Evolutionary conservation across 305 asterid genomes (phyloP).

Genomic region (Withania somnifera): DNA sequence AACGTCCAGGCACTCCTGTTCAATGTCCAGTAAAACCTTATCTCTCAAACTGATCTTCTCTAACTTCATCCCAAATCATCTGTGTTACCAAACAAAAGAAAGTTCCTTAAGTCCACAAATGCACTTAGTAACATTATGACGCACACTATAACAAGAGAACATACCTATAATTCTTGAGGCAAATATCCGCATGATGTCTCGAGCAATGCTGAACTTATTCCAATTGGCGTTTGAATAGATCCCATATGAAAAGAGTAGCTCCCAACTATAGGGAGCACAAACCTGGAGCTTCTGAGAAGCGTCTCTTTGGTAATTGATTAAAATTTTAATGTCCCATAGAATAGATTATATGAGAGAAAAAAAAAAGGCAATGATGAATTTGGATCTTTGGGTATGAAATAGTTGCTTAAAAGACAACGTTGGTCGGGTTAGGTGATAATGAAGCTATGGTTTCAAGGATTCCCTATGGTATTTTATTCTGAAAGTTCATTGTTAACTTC

Average conservation of each 20-base stretch:
- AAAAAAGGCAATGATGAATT: slow-evolving; percentile 32
- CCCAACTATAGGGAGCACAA: slow-evolving; percentile 3
- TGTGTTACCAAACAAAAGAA: slow-evolving; percentile 14
- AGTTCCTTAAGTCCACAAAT: not conserved
- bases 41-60: slow-evolving; percentile 65
- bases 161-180: slow-evolving; percentile 81
- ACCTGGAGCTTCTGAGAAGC: not conserved
- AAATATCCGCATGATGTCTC: slow-evolving; percentile 86
- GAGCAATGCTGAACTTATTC: slow-evolving; percentile 45
- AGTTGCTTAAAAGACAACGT: slow-evolving; percentile 89
- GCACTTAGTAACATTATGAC: not conserved
- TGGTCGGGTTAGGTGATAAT: slow-evolving; percentile 50
- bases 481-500: slow-evolving; percentile 9
- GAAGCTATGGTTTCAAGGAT: slow-evolving; percentile 70
- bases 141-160: slow-evolving; percentile 6
- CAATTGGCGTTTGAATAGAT: slow-evolving; percentile 38
- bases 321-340: slow-evolving; percentile 23
- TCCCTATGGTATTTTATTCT: slow-evolving; percentile 27
- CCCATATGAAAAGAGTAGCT: slow-evolving; percentile 37
- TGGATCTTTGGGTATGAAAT: slow-evolving; percentile 37
- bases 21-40: slow-evolving; percentile 64
- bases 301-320: slow-evolving; percentile 14
- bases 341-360: slow-evolving; percentile 21
- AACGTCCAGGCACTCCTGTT: slow-evolving; percentile 89
- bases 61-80: slow-evolving; percentile 99